A percentile compares a stretch with the other conserved stretches of the same genome.
phyloP scores from a whole-genome alignment of 805 yeast genomes.

The Sugiyamaella valdiviana region DNA sequence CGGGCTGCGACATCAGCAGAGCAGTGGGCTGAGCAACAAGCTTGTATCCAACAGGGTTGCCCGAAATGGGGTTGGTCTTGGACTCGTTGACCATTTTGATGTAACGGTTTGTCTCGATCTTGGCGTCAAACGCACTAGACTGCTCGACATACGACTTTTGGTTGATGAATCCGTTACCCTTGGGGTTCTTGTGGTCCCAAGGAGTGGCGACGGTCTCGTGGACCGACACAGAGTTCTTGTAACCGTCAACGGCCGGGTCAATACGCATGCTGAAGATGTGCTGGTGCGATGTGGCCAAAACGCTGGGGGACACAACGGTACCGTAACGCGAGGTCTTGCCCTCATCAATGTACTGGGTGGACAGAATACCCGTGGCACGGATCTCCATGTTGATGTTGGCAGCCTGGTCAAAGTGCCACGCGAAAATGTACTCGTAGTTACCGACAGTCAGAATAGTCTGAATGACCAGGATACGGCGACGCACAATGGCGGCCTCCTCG shows the following conservation, averaged over 20 bases:
- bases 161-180: constrained; percentile 62
- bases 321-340: constrained; percentile 60
- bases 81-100: constrained; percentile 73
- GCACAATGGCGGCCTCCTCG: constrained; percentile 52
- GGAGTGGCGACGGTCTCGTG: constrained; percentile 65
- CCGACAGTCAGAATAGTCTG: constrained; percentile 84
- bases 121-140: constrained; percentile 66
- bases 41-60: constrained; percentile 74
- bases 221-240: constrained; percentile 63
- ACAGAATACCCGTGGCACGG: constrained; percentile 80
- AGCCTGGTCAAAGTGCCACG: constrained; percentile 67
- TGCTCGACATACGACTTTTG: constrained; percentile 61
- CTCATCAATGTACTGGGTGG: constrained; percentile 77
- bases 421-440: constrained; percentile 72
- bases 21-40: constrained; percentile 71
- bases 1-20: constrained; percentile 63
- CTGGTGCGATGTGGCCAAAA: constrained; percentile 80
- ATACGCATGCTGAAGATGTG: constrained; percentile 73
- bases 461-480: constrained; percentile 74
- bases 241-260: constrained; percentile 76
- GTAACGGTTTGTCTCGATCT: constrained; percentile 69
- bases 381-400: constrained; percentile 74
- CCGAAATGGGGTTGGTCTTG: constrained; percentile 60
- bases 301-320: constrained; percentile 72
- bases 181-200: constrained; percentile 51